A percentile compares a stretch with the other conserved stretches of the same genome.
These are phyloP conservation scores for Coemansia sp. DNA, from an alignment of 192 early-diverging fungal genomes.

Conservation along the genomic window DNA sequence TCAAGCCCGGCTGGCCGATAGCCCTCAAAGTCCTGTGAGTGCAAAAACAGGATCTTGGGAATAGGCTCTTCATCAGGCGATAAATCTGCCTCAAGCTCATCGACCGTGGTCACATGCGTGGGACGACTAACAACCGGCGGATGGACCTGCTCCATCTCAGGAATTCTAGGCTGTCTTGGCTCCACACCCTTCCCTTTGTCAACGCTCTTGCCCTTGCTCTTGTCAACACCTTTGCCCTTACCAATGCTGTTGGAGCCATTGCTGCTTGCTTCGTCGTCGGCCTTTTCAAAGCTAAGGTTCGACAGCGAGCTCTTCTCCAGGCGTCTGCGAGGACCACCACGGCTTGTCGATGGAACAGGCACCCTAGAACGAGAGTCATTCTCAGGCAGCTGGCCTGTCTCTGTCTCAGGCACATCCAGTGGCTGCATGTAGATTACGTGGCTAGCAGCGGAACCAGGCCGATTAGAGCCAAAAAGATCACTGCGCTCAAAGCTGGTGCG, in stretches of 20 bases:
- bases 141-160: slow-evolving; percentile 44
- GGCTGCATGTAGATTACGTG: slow-evolving; percentile 44
- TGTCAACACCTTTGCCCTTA: neutral
- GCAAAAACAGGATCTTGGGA: slow-evolving; percentile 25
- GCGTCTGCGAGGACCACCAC: slow-evolving; percentile 2
- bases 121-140: slow-evolving; percentile 14
- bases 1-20: slow-evolving; percentile 31
- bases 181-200: neutral
- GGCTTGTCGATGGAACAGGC: slow-evolving; percentile 11
- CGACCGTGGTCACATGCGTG: slow-evolving; percentile 25
- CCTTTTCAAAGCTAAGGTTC: slow-evolving; percentile 12
- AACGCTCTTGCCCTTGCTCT: slow-evolving; percentile 32
- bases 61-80: slow-evolving; percentile 49
- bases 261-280: slow-evolving; percentile 8
- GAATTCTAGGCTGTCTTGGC: neutral
- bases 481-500: slow-evolving; percentile 51
- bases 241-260: neutral
- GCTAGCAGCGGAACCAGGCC: slow-evolving; percentile 39
- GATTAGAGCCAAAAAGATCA: slow-evolving; percentile 18
- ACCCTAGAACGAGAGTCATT: slow-evolving; percentile 12
- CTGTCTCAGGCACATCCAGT: slow-evolving; percentile 24
- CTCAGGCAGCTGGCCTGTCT: slow-evolving; percentile 17
- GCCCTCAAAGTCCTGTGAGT: slow-evolving; percentile 53
- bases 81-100: slow-evolving; percentile 40
- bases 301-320: slow-evolving; percentile 16